Conservation (phyloP, 768 basidiomycete genomes). For the Fomitopsis serialis region DNA sequence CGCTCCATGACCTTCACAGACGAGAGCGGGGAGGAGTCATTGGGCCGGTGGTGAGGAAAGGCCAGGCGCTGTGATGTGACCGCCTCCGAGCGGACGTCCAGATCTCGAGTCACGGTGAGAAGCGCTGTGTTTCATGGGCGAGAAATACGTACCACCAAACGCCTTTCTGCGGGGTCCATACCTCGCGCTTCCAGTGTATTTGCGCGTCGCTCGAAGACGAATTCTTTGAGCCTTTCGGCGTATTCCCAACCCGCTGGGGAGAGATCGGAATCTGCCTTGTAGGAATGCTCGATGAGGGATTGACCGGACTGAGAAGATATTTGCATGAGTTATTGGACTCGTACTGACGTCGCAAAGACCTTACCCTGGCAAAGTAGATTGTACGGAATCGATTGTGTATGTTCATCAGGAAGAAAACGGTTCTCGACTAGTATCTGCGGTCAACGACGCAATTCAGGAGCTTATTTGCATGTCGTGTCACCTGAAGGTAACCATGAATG, state of each 20-base stretch:
- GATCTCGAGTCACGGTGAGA: conserved; percentile 45
- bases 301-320: conserved; percentile 74
- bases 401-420: conserved; percentile 99
- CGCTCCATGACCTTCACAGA: conserved; percentile 90
- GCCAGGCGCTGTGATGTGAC: conserved; percentile 95
- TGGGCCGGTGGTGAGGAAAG: conserved; percentile 50
- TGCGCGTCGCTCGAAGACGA: conserved; percentile 78
- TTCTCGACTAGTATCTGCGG: conserved; percentile 56
- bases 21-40: conserved; percentile 21
- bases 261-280: conserved; percentile 96
- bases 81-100: conserved; percentile 96
- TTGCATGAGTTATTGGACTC: too few species aligned
- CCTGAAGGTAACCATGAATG: conserved; percentile 86
- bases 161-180: conserved; percentile 51
- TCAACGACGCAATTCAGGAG: not conserved
- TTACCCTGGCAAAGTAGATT: conserved; percentile 93
- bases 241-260: conserved; percentile 97
- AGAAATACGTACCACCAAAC: conserved; percentile 52
- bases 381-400: conserved; percentile 91
- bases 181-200: conserved; percentile 73
- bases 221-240: conserved; percentile 82
- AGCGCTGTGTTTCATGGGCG: not conserved
- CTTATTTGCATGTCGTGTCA: conserved; percentile 22
- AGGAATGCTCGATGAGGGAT: conserved; percentile 96
- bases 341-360: too few species aligned